phyloP scores from a whole-genome alignment of 2,329 filamentous ascomycete species.

The Paramyrothecium roridum region DNA sequence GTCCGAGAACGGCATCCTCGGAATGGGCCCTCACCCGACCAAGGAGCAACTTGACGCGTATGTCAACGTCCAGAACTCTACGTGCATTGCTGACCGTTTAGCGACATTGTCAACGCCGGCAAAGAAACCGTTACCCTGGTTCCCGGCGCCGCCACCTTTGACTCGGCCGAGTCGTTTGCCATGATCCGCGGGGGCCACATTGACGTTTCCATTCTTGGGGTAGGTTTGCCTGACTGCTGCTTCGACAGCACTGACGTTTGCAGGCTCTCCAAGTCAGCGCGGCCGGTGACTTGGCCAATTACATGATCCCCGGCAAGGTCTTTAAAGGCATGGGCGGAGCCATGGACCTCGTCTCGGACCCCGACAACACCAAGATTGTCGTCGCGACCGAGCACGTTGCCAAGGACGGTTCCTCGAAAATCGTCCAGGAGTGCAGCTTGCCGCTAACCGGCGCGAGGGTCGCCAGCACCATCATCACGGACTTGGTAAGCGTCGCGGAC shows the following conservation, averaged over 20 bases:
- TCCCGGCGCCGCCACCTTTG: conserved; percentile 73
- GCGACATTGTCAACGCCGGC: conserved; percentile 79
- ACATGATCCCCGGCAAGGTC: conserved; percentile 85
- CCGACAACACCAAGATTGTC: conserved; percentile 69
- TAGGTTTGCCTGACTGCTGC: conserved; percentile 24
- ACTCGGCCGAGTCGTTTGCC: conserved; percentile 76
- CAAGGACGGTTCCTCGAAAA: conserved; percentile 67
- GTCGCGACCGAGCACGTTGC: conserved; percentile 69
- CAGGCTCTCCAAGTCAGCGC: conserved; percentile 74
- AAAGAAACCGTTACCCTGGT: conserved; percentile 84
- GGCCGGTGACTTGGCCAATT: conserved; percentile 78
- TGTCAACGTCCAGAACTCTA: conserved; percentile 14
- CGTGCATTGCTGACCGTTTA: conserved; percentile 7
- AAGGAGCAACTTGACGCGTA: conserved; percentile 66
- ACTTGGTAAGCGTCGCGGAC: conserved; percentile 69
- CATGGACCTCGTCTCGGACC: conserved; percentile 72
- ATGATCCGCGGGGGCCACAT: conserved; percentile 87
- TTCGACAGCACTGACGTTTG: too few species aligned
- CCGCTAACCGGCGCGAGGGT: conserved; percentile 64
- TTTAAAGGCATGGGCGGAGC: conserved; percentile 85
- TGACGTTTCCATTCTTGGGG: conserved; percentile 78
- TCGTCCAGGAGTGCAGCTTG: conserved; percentile 60
- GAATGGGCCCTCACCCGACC: conserved; percentile 78
- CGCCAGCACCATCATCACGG: conserved; percentile 72
- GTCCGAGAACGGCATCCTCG: conserved; percentile 81